Percentiles rank a stretch among this genome's conserved stretches.
These are phyloP conservation scores for Phaeoacremonium minimum DNA, from an alignment of 2,329 filamentous ascomycete genomes.

Conservation along the genomic window DNA sequence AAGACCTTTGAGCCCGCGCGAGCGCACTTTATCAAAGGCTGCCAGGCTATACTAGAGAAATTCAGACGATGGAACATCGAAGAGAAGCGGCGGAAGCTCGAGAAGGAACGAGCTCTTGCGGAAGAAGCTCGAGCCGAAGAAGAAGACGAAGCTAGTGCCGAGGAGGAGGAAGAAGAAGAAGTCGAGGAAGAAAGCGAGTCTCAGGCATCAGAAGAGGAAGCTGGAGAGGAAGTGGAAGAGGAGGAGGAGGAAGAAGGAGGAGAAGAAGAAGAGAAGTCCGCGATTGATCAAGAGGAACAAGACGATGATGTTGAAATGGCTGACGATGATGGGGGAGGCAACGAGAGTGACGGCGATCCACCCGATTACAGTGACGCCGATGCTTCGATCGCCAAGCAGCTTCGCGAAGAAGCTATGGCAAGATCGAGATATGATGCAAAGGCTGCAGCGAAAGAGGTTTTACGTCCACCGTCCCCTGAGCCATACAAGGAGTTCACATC, in stretches of 20 bases:
- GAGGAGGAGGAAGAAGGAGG: slow-evolving; percentile 17
- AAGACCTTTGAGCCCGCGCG: slow-evolving; percentile 84
- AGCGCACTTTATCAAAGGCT: slow-evolving; percentile 78
- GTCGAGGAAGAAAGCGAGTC: slow-evolving; percentile 19
- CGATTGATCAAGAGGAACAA: too few species aligned
- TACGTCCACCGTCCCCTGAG: slow-evolving; percentile 22
- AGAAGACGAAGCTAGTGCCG: slow-evolving; percentile 4
- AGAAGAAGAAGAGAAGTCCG: slow-evolving; percentile 18
- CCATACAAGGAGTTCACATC: slow-evolving; percentile 68
- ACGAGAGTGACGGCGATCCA: slow-evolving; percentile 41
- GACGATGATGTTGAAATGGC: slow-evolving; percentile 16
- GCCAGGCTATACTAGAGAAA: slow-evolving; percentile 77
- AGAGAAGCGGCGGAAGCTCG: slow-evolving; percentile 76
- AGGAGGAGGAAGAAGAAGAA: slow-evolving; percentile 8
- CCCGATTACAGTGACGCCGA: slow-evolving; percentile 68
- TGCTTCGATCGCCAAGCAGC: slow-evolving; percentile 66
- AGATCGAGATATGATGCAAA: slow-evolving; percentile 38
- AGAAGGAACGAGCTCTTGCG: slow-evolving; percentile 62
- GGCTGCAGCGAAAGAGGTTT: slow-evolving; percentile 24
- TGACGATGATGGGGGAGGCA: slow-evolving; percentile 18
- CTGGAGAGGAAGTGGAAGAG: slow-evolving; percentile 26
- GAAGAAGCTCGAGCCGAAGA: slow-evolving; percentile 38
- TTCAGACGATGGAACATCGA: slow-evolving; percentile 85
- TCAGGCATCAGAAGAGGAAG: slow-evolving; percentile 21
- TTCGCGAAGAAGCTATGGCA: slow-evolving; percentile 66